Evolutionary conservation across 1,284 basidiomycete genomes (phyloP).

Genomic region (Phenoliferia sp.): DNA sequence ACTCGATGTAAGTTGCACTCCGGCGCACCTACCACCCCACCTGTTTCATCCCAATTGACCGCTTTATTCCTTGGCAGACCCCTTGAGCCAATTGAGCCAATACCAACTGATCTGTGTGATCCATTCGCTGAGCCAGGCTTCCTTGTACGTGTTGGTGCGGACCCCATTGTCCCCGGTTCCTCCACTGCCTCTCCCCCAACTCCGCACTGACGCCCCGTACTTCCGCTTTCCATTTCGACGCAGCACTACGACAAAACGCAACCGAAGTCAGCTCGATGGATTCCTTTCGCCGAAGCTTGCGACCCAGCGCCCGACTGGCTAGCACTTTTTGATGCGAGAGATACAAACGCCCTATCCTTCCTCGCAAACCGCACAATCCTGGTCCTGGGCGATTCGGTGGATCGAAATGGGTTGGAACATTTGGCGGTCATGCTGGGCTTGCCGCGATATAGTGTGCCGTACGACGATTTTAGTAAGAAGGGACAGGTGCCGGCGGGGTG

Average conservation of each 20-base stretch:
- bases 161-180: too few relatives aligned
- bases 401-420: slow-evolving; percentile 36
- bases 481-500: slow-evolving; percentile 25
- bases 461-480: slow-evolving; percentile 27
- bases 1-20: background rate
- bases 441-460: slow-evolving; percentile 28
- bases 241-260: slow-evolving; percentile 22
- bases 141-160: slow-evolving; percentile 27
- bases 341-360: slow-evolving; percentile 26
- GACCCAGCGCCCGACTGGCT: slow-evolving; percentile 36
- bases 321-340: slow-evolving; percentile 8
- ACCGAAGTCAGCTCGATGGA: slow-evolving; percentile 28
- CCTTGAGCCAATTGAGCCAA: background rate
- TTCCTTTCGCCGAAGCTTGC: slow-evolving; percentile 28
- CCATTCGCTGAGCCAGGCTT: slow-evolving; percentile 33
- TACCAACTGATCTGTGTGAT: slow-evolving; percentile 24
- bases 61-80: background rate
- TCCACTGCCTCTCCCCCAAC: too few relatives aligned
- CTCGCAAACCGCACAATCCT: slow-evolving; percentile 36
- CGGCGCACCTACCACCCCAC: background rate
- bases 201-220: background rate
- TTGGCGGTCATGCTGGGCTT: slow-evolving; percentile 28
- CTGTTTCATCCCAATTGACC: background rate
- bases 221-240: too few relatives aligned
- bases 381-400: slow-evolving; percentile 36